These are phyloP conservation scores for Penicillium ochrochloron DNA, from an alignment of 495 filamentous ascomycete species.

Conservation along the genomic window DNA sequence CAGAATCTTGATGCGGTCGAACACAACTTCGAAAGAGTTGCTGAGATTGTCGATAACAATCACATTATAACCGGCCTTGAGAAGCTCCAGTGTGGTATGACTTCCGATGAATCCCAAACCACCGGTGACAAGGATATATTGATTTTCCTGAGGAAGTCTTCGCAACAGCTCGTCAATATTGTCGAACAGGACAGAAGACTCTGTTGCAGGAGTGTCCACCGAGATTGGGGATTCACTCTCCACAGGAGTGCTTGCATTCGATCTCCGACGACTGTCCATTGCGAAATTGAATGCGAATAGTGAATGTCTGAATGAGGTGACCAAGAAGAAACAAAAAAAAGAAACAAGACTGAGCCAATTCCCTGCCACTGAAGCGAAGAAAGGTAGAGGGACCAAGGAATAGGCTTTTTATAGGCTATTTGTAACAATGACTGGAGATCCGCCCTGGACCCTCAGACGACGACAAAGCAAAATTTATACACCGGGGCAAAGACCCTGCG, in stretches of 20 bases:
- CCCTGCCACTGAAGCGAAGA: slow-evolving; percentile 1
- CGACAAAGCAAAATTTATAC: slow-evolving; percentile 29
- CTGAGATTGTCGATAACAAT: slow-evolving; percentile 67
- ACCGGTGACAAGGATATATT: slow-evolving; percentile 64
- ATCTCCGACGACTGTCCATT: slow-evolving; percentile 41
- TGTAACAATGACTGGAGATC: slow-evolving; percentile 22
- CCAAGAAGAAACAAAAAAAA: too few relatives aligned
- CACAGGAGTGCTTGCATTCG: slow-evolving; percentile 39
- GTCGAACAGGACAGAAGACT: slow-evolving; percentile 47
- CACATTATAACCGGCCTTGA: slow-evolving; percentile 65
- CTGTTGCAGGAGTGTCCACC: slow-evolving; percentile 48
- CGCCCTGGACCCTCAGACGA: slow-evolving; percentile 8
- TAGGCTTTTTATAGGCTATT: slow-evolving; percentile 13
- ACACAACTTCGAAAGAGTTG: slow-evolving; percentile 60
- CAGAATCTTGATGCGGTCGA: slow-evolving; percentile 56
- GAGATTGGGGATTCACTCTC: slow-evolving; percentile 41
- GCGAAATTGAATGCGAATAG: slow-evolving; percentile 15
- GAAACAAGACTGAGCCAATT: neutral
- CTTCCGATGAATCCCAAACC: slow-evolving; percentile 70
- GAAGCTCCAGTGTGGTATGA: slow-evolving; percentile 65
- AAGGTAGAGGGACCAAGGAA: slow-evolving; percentile 6
- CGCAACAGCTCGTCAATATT: slow-evolving; percentile 43
- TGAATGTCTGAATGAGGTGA: neutral
- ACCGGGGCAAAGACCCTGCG: slow-evolving; percentile 12
- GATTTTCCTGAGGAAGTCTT: slow-evolving; percentile 38